Percentiles rank a stretch among this genome's conserved stretches.
These are phyloP conservation scores for Candida freyschussii DNA, from an alignment of 1,139 yeast species.

Conservation along the genomic window DNA sequence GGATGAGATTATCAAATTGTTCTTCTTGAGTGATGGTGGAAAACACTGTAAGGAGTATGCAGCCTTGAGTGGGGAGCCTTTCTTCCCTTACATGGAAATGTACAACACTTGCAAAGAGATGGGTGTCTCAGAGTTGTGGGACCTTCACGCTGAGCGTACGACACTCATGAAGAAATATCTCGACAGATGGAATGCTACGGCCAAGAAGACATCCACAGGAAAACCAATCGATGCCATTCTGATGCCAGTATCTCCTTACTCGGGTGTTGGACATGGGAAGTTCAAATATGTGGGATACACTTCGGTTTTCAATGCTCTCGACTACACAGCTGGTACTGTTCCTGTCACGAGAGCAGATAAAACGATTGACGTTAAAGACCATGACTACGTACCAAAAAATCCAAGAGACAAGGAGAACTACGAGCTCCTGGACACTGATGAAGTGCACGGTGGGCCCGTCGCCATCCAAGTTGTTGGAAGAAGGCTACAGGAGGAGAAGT, in stretches of 20 bases:
- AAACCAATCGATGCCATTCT: conserved; percentile 44
- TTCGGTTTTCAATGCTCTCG: conserved; percentile 53
- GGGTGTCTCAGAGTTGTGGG: conserved; percentile 37
- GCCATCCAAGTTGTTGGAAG: conserved; percentile 41
- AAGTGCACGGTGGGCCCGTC: conserved; percentile 42
- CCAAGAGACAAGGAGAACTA: conserved; percentile 19
- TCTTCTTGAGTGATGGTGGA: conserved; percentile 39
- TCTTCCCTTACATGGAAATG: conserved; percentile 36
- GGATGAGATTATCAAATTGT: conserved; percentile 10
- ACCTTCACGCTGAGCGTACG: conserved; percentile 32
- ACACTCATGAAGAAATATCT: conserved; percentile 31
- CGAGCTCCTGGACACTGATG: conserved; percentile 33
- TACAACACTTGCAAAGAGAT: conserved; percentile 32
- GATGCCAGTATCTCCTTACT: conserved; percentile 43
- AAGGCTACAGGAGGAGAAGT: conserved; percentile 41
- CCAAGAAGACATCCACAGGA: conserved; percentile 32
- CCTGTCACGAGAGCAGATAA: conserved; percentile 51
- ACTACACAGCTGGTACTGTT: conserved; percentile 52
- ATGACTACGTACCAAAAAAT: conserved; percentile 18
- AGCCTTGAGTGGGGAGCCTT: conserved; percentile 33
- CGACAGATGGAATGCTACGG: conserved; percentile 22
- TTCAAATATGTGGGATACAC: conserved; percentile 38
- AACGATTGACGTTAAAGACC: conserved; percentile 24
- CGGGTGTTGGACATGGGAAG: conserved; percentile 29
- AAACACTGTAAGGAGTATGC: conserved; percentile 25